Evolutionary conservation across 2,329 filamentous ascomycete genomes (phyloP).

Genomic region (Microsporum ferrugineum): DNA sequence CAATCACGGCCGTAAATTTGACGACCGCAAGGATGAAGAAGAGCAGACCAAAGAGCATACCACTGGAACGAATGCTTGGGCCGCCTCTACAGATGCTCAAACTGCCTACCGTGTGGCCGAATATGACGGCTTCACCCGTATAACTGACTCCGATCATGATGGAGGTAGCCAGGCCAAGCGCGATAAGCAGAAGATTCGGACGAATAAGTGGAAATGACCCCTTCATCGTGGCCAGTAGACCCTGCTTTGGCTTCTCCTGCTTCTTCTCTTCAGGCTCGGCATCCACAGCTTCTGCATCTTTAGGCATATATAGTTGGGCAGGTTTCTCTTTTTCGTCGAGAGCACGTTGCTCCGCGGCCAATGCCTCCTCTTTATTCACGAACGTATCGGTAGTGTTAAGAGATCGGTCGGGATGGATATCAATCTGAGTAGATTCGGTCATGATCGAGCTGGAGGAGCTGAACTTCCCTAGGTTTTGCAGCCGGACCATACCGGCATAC

Average conservation of each 20-base stretch:
- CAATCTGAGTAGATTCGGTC: constrained; percentile 2
- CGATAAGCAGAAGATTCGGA: constrained; percentile 30
- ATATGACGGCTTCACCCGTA: constrained; percentile 43
- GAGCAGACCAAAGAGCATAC: constrained; percentile 41
- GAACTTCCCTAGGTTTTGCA: constrained; percentile 31
- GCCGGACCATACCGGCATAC: constrained; percentile 40
- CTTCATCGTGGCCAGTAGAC: constrained; percentile 19
- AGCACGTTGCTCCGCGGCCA: background rate
- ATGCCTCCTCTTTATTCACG: background rate
- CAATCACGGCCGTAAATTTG: constrained; percentile 45
- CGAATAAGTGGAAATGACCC: constrained; percentile 32
- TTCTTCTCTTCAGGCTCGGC: background rate
- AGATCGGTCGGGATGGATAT: background rate
- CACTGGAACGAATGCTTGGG: constrained; percentile 35
- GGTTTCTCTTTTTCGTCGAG: background rate
- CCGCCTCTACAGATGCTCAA: constrained; percentile 41
- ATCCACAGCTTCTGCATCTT: background rate
- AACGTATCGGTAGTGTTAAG: constrained; percentile 1
- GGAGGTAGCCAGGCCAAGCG: constrained; percentile 37
- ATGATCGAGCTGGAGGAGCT: constrained; percentile 7
- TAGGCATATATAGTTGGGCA: background rate
- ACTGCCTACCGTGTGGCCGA: constrained; percentile 43
- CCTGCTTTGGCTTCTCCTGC: background rate
- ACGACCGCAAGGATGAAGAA: constrained; percentile 46
- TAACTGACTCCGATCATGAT: constrained; percentile 44